Base-by-base conservation (phyloP, 2,329 filamentous ascomycete species). In the Trichophyton equinum region DNA sequence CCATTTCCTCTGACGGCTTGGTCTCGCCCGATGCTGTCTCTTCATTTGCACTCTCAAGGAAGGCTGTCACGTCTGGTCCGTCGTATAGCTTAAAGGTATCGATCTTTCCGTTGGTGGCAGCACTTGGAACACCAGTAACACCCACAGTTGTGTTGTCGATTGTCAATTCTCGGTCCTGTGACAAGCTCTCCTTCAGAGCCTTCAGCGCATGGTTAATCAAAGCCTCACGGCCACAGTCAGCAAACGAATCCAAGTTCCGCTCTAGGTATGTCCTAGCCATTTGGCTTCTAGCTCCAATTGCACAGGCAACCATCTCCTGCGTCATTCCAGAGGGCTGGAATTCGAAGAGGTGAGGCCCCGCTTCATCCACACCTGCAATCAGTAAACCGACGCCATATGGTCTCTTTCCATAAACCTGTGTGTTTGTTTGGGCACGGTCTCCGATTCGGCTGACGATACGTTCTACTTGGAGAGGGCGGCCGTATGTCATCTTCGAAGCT, bases 261-360 rank as follows among this genome's bases (percentile, higher is more conserved):
- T 99, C 94, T 61, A 99, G 80, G 76, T 99, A 99, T 65, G 94
- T 99, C 71, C 94, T 82, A 25, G 94, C 94, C 90, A 97, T 97
- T 79, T 99, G 94, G 74, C 88, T 94, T 68, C 94, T 83, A 56
- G 94, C 94, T 59, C 94, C 94, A 73, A 99, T 99, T 62, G 91
- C 92, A 72, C 92, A 96, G 25, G 94, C 94, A 57, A 88, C 75
- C 90, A 97, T 97, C 82, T 99, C 94, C 73, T 96, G 89, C 69
- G 91, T 96, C 82, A 97, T 87, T 56, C 94, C 94, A 60, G 85
- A 89, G 9, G 94, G 94, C 78, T 96, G 92, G 81, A 99, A 99
- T 77, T 99, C 94, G 77, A 95, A 99, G 65, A 99, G 83, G 78
- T 99, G 94, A 44, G 94, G 91, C 30, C 94, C 94, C 57, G 87